Base-by-base conservation (phyloP, 805 yeast genomes). In the Dipodascus albidus region DNA sequence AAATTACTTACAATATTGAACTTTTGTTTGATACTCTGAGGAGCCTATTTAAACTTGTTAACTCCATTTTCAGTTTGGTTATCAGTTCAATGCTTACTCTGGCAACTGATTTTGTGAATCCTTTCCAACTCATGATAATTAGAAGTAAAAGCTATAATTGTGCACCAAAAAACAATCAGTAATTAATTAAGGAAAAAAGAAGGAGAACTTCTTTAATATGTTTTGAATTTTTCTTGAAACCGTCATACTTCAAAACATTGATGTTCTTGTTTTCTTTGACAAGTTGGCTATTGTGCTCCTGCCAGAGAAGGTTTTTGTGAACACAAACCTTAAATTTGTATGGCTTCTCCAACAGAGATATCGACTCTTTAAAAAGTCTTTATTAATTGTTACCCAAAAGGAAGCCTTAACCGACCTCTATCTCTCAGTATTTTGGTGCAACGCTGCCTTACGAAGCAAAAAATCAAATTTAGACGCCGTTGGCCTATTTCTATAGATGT, bases 21-120 rank as follows among this genome's bases (percentile, higher is more conserved):
- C 76, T 88, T 89, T 70, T 87, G 95, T 62, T 93, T 84, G 67
- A 93, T 76, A 60, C 77, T 79, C 70, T 93, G 98, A 48, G 99
- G 99, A 3, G 96, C 95, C 66, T 73, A 48, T 54, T 24, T 17
- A 23, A 22, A 38, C 3, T 15, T 31, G 44, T 38, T 38, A 38
- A 19, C n/a, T 6, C 17, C 44, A 38, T 4, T 11, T 38, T 17
- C 17, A n/a, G n/a, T 4, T 38, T 11, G 20, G n/a, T n/a, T n/a
- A 38, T 11, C 20, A 4, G 6, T 6, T 38, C n/a, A n/a, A 2
- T 31, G 65, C 70, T n/a, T 59, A 68, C 74, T 62, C 96, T 75
- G 49, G 81, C 78, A 56, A 87, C 73, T 33, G 90, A 81, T 70
- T 87, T 88, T 57, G 83, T 84, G 60, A 88, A 71, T 49, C 96